phyloP scores from a whole-genome alignment of 805 yeast genomes.

The Pichia occidentalis region DNA sequence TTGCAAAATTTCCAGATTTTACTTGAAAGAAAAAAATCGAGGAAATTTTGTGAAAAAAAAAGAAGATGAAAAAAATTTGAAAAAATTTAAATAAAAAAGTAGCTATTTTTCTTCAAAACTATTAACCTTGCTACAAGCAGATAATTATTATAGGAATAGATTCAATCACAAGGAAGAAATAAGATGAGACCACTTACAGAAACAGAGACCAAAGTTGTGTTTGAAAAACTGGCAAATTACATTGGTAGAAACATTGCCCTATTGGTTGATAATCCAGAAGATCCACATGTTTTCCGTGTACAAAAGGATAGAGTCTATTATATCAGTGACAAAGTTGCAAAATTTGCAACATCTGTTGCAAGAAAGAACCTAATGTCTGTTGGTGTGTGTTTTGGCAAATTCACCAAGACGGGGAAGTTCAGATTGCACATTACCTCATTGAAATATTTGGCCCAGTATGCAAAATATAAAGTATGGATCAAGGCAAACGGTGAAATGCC shows the following conservation, averaged over 20 bases:
- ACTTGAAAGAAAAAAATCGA: constrained; percentile 8
- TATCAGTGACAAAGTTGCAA: constrained; percentile 74
- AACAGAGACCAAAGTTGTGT: constrained; percentile 92
- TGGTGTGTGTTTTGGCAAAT: constrained; percentile 92
- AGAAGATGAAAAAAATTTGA: background rate
- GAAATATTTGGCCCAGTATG: constrained; percentile 74
- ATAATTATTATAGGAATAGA: too few species aligned
- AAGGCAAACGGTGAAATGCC: constrained; percentile 99
- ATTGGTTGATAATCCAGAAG: constrained; percentile 75
- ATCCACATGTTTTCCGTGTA: constrained; percentile 89
- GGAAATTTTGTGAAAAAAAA: constrained; percentile 2
- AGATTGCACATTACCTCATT: constrained; percentile 91
- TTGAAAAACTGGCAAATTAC: constrained; percentile 92
- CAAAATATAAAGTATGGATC: constrained; percentile 93
- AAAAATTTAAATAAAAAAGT: background rate
- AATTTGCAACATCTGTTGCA: constrained; percentile 84
- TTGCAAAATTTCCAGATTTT: background rate
- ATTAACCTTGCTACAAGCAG: too few species aligned
- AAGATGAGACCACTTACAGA: constrained; percentile 91
- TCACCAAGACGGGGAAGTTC: constrained; percentile 96
- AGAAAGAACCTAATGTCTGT: constrained; percentile 86
- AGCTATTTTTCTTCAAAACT: too few species aligned
- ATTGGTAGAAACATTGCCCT: constrained; percentile 93
- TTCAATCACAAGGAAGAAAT: too few species aligned
- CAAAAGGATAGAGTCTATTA: constrained; percentile 97